phyloP scores from a whole-genome alignment of 371 early-diverging fungal genomes.

The Lichtheimia ramosa region DNA sequence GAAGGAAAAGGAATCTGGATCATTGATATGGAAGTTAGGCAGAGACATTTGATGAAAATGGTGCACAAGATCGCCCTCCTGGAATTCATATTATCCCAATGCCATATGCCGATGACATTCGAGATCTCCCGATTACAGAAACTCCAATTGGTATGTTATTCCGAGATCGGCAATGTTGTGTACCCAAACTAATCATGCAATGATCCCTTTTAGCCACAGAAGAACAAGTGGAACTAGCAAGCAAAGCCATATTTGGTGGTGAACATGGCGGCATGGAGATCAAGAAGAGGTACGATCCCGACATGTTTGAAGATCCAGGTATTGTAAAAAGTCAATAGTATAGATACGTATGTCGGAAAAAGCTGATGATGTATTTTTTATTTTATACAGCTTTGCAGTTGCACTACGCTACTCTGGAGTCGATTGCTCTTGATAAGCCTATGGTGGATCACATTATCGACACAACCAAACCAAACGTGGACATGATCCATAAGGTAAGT shows the following conservation, averaged over 20 bases:
- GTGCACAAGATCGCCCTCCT: slow-evolving; percentile 46
- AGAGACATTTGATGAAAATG: slow-evolving; percentile 34
- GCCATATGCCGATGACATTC: slow-evolving; percentile 74
- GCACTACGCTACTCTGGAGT: slow-evolving; percentile 62
- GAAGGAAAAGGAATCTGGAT: background rate
- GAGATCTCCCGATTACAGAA: slow-evolving; percentile 43
- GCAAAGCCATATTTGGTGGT: slow-evolving; percentile 5
- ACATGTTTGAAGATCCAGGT: slow-evolving; percentile 66
- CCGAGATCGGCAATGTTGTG: background rate
- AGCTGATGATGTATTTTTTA: slow-evolving; percentile 1
- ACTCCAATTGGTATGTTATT: slow-evolving; percentile 23
- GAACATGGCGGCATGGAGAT: slow-evolving; percentile 28
- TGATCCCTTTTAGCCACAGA: background rate
- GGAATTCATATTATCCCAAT: slow-evolving; percentile 62
- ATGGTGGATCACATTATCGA: slow-evolving; percentile 14
- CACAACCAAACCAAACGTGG: slow-evolving; percentile 18
- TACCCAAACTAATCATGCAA: too few relatives aligned
- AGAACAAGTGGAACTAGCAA: slow-evolving; percentile 6
- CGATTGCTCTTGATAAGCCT: slow-evolving; percentile 51
- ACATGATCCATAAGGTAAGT: slow-evolving; percentile 21
- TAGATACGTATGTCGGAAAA: background rate
- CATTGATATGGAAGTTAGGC: background rate
- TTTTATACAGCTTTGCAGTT: slow-evolving; percentile 50
- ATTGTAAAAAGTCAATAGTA: slow-evolving; percentile 1
- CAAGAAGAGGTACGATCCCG: slow-evolving; percentile 46